phyloP scores from a whole-genome alignment of 2,329 filamentous ascomycete genomes.

The Zymoseptoria brevis region DNA sequence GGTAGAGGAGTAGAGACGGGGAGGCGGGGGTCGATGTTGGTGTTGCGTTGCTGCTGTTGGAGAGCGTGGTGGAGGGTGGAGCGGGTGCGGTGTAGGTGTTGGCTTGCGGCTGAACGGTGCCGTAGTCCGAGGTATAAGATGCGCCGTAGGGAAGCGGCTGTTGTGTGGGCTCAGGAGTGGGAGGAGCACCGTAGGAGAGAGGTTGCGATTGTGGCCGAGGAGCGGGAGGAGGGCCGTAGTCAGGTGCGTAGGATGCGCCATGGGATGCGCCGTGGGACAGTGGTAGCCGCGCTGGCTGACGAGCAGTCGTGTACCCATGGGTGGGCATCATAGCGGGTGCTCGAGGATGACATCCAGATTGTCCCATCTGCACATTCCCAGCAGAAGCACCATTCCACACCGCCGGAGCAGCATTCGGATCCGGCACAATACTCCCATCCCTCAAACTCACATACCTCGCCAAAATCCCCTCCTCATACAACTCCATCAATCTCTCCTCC shows the following conservation, averaged over 20 bases:
- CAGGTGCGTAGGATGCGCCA: not conserved
- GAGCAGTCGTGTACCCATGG: not conserved
- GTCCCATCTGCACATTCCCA: not conserved
- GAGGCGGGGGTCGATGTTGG: conserved; percentile 3
- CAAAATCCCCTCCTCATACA: not conserved
- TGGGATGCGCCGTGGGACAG: not conserved
- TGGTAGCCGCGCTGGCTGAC: not conserved
- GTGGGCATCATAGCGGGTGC: not conserved
- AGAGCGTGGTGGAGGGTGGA: not conserved
- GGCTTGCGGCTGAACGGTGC: not conserved
- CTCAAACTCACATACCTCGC: not conserved
- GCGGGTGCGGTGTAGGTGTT: not conserved
- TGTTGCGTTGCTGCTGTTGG: not conserved
- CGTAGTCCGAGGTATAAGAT: not conserved
- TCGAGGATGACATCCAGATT: not conserved
- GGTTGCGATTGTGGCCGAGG: not conserved
- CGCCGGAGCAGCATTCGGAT: not conserved
- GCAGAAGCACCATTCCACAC: not conserved
- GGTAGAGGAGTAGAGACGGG: not conserved
- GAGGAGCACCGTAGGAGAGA: not conserved
- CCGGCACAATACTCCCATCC: not conserved
- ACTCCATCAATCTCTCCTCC: not conserved
- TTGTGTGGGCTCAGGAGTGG: not conserved
- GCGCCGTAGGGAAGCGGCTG: not conserved
- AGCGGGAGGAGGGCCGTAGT: not conserved